Evolutionary conservation across 441 rosid species (phyloP).

Genomic region (Rhodomyrtus psidioides): DNA sequence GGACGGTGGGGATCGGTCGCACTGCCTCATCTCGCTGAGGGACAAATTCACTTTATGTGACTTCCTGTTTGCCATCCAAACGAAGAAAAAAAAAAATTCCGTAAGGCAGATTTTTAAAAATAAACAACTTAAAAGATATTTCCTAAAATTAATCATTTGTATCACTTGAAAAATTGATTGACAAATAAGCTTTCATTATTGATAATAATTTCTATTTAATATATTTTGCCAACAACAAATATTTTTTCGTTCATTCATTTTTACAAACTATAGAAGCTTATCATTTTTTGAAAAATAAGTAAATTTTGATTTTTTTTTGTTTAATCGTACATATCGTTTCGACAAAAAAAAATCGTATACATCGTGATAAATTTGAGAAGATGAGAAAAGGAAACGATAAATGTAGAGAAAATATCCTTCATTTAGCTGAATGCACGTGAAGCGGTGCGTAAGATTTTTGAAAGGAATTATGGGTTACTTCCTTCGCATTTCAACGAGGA

Average conservation of each 20-base stretch:
- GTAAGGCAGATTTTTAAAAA: not conserved
- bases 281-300: fast-evolving
- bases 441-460: not conserved
- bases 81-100: not conserved
- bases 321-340: not conserved
- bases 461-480: not conserved
- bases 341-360: not conserved
- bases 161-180: too few species aligned
- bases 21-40: not conserved
- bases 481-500: not conserved
- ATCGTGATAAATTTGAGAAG: not conserved
- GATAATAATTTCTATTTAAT: not conserved
- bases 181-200: not conserved
- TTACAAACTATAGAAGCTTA: fast-evolving
- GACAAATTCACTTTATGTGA: not conserved
- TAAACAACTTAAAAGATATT: not conserved
- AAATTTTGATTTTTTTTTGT: not conserved
- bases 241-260: fast-evolving
- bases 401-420: not conserved
- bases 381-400: not conserved
- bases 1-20: not conserved
- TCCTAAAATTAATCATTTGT: too few species aligned
- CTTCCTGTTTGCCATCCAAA: not conserved
- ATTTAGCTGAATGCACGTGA: not conserved
- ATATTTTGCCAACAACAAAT: fast-evolving